A percentile compares a stretch with the other conserved stretches of the same genome.
Conservation (phyloP, 1,284 basidiomycete species). For the Ganoderma sinense region DNA sequence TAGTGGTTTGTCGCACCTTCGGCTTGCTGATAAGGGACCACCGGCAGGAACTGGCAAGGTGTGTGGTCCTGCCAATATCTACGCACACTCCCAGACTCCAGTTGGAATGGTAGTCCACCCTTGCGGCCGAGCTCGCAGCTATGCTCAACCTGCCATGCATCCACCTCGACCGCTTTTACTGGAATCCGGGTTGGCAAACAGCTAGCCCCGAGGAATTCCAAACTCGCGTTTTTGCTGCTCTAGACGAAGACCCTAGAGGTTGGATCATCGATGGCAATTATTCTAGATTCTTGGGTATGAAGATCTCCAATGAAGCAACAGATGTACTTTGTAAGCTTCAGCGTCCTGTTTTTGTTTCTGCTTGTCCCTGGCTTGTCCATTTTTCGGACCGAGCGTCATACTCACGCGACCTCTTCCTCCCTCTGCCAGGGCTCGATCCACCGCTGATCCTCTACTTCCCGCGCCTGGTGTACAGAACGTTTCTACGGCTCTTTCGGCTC, state of each 20-base stretch:
- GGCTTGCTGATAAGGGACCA: not conserved
- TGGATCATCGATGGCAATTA: constrained; percentile 43
- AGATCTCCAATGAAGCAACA: constrained; percentile 52
- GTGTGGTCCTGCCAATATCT: constrained; percentile 13
- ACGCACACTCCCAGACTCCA: not conserved
- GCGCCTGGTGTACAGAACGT: constrained; percentile 58
- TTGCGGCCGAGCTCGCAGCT: constrained; percentile 51
- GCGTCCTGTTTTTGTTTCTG: not conserved
- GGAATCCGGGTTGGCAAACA: constrained; percentile 36
- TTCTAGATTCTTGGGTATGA: constrained; percentile 18
- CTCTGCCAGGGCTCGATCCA: constrained; percentile 64
- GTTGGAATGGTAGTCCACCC: constrained; percentile 51
- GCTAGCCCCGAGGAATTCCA: constrained; percentile 31
- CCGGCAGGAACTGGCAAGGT: constrained; percentile 24
- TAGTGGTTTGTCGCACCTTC: not conserved
- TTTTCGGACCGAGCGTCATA: not conserved
- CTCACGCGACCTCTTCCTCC: constrained; percentile 1
- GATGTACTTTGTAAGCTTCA: constrained; percentile 64
- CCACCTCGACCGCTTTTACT: constrained; percentile 34
- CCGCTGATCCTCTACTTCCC: constrained; percentile 66
- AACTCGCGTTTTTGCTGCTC: constrained; percentile 26
- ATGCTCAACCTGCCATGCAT: constrained; percentile 46
- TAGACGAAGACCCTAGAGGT: constrained; percentile 27
- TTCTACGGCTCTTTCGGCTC: constrained; percentile 54
- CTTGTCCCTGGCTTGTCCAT: too few relatives aligned